Evolutionary conservation across 2,329 filamentous ascomycete species (phyloP).

Genomic region (Penicillium sp.): DNA sequence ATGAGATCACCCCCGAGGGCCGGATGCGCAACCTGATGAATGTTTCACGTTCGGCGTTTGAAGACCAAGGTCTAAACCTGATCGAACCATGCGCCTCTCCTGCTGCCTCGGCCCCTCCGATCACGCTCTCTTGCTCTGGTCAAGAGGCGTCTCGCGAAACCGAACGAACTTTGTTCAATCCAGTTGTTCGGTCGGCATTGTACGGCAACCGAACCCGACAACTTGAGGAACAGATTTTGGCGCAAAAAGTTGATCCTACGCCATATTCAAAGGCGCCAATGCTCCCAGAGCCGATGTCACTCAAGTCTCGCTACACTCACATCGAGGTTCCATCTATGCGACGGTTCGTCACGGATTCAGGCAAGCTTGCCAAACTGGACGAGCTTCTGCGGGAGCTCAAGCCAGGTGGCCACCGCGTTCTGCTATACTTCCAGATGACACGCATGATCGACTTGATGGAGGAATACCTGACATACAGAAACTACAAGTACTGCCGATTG

Average conservation of each 20-base stretch:
- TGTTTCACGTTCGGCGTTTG: conserved; percentile 68
- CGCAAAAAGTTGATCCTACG: conserved; percentile 66
- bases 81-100: conserved; percentile 82
- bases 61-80: conserved; percentile 70
- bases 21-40: conserved; percentile 77
- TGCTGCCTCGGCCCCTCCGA: conserved; percentile 80
- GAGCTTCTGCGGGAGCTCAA: conserved; percentile 86
- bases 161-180: conserved; percentile 77
- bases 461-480: conserved; percentile 96
- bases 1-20: conserved; percentile 72
- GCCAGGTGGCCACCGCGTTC: conserved; percentile 86
- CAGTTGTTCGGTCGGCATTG: conserved; percentile 71
- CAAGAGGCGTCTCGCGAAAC: conserved; percentile 65
- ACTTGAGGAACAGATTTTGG: conserved; percentile 75
- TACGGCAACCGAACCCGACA: conserved; percentile 64
- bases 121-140: conserved; percentile 76
- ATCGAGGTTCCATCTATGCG: conserved; percentile 95
- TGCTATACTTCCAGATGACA: conserved; percentile 99
- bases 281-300: conserved; percentile 76
- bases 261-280: conserved; percentile 65
- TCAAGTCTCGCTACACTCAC: conserved; percentile 83
- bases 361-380: conserved; percentile 91
- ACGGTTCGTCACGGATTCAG: conserved; percentile 95
- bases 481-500: conserved; percentile 97
- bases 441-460: conserved; percentile 99